These are phyloP conservation scores for Scenedesmus sp. DNA, from an alignment of 163 green algal species.

Conservation along the genomic window DNA sequence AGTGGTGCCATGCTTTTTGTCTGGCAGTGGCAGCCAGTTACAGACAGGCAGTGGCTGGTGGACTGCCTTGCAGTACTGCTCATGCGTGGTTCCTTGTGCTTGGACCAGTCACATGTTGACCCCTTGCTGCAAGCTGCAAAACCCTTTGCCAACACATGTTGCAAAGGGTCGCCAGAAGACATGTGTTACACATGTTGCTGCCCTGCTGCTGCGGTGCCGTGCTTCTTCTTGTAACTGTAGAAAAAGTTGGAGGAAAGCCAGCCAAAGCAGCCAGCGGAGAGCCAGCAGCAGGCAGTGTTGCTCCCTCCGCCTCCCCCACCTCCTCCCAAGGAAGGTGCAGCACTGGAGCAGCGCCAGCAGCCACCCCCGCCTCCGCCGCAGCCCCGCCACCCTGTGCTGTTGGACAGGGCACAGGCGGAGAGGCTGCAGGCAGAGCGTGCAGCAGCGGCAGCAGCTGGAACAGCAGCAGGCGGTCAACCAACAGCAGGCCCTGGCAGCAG, in stretches of 20 bases:
- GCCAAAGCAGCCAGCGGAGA: background rate
- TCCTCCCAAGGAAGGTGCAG: background rate
- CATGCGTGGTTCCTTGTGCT: no score
- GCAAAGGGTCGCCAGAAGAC: no score
- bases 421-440: conserved; percentile 37
- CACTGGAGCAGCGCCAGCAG: conserved; percentile 14
- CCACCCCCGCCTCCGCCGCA: conserved; percentile 42
- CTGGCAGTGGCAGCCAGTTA: no score
- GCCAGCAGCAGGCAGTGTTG: background rate
- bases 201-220: background rate
- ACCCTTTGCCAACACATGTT: no score
- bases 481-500: conserved; percentile 10
- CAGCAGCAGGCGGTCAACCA: background rate
- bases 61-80: no score
- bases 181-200: background rate
- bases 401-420: conserved; percentile 32
- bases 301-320: conserved; percentile 31
- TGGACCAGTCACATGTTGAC: no score
- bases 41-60: no score
- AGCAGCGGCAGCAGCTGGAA: conserved; percentile 29
- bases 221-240: conserved; percentile 6
- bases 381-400: conserved; percentile 21
- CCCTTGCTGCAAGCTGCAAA: no score
- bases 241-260: conserved; percentile 49
- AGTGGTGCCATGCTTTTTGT: background rate